Evolutionary conservation across 1,139 yeast genomes (phyloP).

Genomic region (Taphrina deformans): DNA sequence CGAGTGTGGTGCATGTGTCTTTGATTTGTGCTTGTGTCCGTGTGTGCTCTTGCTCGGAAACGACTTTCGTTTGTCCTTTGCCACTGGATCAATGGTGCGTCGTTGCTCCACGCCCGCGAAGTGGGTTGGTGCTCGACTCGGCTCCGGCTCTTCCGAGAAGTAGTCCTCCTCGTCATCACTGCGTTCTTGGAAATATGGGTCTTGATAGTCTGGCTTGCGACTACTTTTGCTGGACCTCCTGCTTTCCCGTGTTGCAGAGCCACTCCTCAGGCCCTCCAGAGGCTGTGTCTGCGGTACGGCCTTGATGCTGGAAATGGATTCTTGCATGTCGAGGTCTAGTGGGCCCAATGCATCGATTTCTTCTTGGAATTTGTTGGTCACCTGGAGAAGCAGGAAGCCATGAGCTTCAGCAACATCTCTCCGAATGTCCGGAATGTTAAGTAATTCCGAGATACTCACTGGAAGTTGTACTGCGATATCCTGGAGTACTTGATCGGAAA

Average conservation of each 20-base stretch:
- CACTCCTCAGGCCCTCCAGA: background rate
- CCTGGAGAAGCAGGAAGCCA: conserved; percentile 12
- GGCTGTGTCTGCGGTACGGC: background rate
- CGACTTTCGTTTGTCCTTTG: background rate
- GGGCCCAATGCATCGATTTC: conserved; percentile 30
- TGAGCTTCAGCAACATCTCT: conserved; percentile 6
- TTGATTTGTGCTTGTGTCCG: background rate
- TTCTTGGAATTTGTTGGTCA: conserved; percentile 27
- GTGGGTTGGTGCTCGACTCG: background rate
- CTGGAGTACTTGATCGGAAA: conserved; percentile 31
- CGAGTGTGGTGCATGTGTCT: background rate
- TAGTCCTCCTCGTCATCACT: conserved; percentile 25
- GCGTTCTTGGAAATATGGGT: conserved; percentile 20
- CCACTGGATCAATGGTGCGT: background rate
- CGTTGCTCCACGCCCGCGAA: background rate
- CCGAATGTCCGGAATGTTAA: conserved; percentile 9
- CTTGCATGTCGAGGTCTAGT: background rate
- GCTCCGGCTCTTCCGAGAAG: background rate
- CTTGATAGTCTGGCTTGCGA: conserved; percentile 17
- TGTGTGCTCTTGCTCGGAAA: background rate
- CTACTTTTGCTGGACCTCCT: background rate
- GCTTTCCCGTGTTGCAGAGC: background rate
- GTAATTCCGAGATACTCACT: conserved; percentile 13
- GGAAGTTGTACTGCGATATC: conserved; percentile 30
- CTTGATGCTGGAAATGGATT: background rate